Evolutionary conservation across 805 yeast genomes (phyloP), one percentile per base, ranked within the genome.

Genomic region (Saccharomycopsis oosterbeekiorum): DNA sequence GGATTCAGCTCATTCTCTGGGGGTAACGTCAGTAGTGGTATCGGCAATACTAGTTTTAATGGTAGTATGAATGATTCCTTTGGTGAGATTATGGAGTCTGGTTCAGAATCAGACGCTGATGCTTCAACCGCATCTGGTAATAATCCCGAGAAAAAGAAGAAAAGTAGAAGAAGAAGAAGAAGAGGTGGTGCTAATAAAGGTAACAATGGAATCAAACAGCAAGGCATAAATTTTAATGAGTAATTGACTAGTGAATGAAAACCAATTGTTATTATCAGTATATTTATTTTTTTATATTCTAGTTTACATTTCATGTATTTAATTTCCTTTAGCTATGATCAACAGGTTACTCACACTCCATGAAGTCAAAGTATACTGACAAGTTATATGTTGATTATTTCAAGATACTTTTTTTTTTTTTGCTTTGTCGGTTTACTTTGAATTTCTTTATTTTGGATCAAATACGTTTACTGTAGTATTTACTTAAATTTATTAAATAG

Each of bases 161-260:
- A 41, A 34, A 60, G 56, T 60, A 57, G 29, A 36, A 65, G 43
- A 60, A 68, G 60, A 63, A 65, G 59, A 40, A 58, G 62, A 63
- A 65, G 64, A 53, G 66, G 58, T 1, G 53, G 53, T 17, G 50
- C 50, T 9, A 47, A 47, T 24, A 21, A 21, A 12, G 21, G 26
- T 47, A 47, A 21, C 54, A 60, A 41, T 62, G 60, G 26, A 2
- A 47, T 8, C 34, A 47, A 47, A 24, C 53, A 15, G 47, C 36
- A 42, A 36, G n/a, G 24, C n/a, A 3, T n/a, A 41, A 6, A 11
- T 29, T 21, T 5, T 26, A 53, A n/a, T 53, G 40, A 54, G 14
- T 29, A 21, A 21, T 15, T 54, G 34, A 29, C 6, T 29, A 29
- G 34, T 29, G 6, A 17, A 34, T 8, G 4, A 34, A 12, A 11